A percentile compares a stretch with the other conserved stretches of the same genome.
These are phyloP conservation scores for Microcos paniculata DNA, from an alignment of 345 rosid species.

Conservation along the genomic window DNA sequence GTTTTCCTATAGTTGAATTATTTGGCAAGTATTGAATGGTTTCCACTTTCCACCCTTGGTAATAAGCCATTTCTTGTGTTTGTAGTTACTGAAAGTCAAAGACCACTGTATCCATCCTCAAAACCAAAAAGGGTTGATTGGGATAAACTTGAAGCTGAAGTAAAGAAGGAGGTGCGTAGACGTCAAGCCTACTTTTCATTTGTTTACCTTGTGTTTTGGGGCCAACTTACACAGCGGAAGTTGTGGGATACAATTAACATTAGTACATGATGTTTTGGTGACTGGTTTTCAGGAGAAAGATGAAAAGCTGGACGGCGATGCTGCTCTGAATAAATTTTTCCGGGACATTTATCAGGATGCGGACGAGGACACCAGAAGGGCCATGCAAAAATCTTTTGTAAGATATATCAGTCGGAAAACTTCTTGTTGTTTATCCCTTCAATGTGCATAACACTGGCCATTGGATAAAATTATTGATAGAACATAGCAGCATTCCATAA, in stretches of 20 bases:
- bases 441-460: background rate
- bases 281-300: conserved; percentile 77
- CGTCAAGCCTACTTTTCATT: background rate
- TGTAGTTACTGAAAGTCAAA: conserved; percentile 40
- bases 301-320: conserved; percentile 94
- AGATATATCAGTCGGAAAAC: conserved; percentile 24
- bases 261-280: background rate
- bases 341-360: conserved; percentile 73
- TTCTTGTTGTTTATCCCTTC: background rate
- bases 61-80: background rate
- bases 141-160: conserved; percentile 89
- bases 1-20: background rate
- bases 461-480: background rate
- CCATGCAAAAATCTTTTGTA: conserved; percentile 96
- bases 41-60: background rate
- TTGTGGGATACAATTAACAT: background rate
- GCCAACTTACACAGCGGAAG: background rate
- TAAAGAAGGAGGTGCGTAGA: conserved; percentile 66
- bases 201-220: background rate
- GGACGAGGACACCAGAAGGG: conserved; percentile 85
- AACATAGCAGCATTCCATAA: background rate
- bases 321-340: conserved; percentile 92
- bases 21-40: background rate
- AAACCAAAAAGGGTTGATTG: conserved; percentile 59
- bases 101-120: conserved; percentile 82